Evolutionary conservation across 768 basidiomycete species (phyloP).

Genomic region (Agaricus blazei): DNA sequence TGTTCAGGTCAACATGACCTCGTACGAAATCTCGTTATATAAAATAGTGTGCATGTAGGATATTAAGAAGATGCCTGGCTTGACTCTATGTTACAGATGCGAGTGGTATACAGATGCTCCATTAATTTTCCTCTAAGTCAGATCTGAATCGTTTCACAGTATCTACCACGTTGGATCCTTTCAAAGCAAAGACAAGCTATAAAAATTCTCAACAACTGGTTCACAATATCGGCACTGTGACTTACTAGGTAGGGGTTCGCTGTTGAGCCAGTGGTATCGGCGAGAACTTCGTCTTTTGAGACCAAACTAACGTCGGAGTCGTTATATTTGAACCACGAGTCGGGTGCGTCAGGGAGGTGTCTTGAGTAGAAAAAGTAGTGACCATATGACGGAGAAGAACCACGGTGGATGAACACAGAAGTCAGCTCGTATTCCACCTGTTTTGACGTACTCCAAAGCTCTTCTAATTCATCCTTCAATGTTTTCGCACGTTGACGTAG

Average conservation of each 20-base stretch:
- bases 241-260: conserved; percentile 88
- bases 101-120: conserved; percentile 6
- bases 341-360: conserved; percentile 71
- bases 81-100: conserved; percentile 6
- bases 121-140: conserved; percentile 15
- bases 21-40: neutral
- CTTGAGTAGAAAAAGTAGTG: conserved; percentile 97
- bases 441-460: conserved; percentile 65
- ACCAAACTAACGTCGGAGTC: conserved; percentile 82
- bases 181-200: conserved; percentile 80
- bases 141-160: conserved; percentile 69
- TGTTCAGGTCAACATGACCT: too few relatives aligned
- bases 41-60: neutral
- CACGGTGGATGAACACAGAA: conserved; percentile 93
- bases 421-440: conserved; percentile 82
- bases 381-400: conserved; percentile 79
- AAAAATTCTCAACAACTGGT: conserved; percentile 8
- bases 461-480: conserved; percentile 69
- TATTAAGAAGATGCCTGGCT: neutral
- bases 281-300: conserved; percentile 76
- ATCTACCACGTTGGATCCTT: conserved; percentile 72
- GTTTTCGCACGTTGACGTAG: conserved; percentile 42
- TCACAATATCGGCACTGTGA: conserved; percentile 4
- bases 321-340: conserved; percentile 96
- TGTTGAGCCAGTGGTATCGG: conserved; percentile 84